These are phyloP conservation scores for Auxenochlorella protothecoides DNA, from an alignment of 139 green algal species.

Conservation along the genomic window DNA sequence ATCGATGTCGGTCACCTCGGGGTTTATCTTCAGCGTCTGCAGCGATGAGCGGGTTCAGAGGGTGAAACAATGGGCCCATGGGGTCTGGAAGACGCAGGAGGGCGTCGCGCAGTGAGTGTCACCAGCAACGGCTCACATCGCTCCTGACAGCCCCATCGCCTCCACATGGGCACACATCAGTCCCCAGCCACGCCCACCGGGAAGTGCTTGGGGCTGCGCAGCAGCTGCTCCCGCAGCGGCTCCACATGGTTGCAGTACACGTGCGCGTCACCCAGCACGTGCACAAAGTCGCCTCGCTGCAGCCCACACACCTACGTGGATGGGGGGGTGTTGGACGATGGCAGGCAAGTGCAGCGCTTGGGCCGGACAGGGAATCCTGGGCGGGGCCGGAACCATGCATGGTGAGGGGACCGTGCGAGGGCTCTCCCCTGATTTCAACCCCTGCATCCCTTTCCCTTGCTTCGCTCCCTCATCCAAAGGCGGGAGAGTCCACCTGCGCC, in stretches of 20 bases:
- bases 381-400: background rate
- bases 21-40: slow-evolving; percentile 75
- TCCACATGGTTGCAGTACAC: slow-evolving; percentile 98
- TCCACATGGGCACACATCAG: background rate
- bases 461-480: slow-evolving; percentile 9
- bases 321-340: background rate
- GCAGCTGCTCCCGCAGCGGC: slow-evolving; percentile 87
- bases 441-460: background rate
- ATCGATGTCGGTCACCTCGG: slow-evolving; percentile 83
- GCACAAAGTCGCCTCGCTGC: slow-evolving; percentile 85
- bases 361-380: background rate
- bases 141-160: background rate
- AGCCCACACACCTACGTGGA: slow-evolving; percentile 67
- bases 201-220: slow-evolving; percentile 65
- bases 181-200: slow-evolving; percentile 29
- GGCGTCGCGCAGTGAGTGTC: background rate
- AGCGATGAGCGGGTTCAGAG: slow-evolving; percentile 5
- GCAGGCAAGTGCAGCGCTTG: background rate
- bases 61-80: background rate
- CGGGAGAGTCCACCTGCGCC: slow-evolving; percentile 56
- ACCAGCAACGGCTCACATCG: background rate
- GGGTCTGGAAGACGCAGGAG: background rate
- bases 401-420: background rate
- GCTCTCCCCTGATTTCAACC: background rate
- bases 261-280: slow-evolving; percentile 91